Percentiles rank a stretch among this genome's conserved stretches.
phyloP scores from a whole-genome alignment of 75 land plant species.

The Sequoia sempervirens region DNA sequence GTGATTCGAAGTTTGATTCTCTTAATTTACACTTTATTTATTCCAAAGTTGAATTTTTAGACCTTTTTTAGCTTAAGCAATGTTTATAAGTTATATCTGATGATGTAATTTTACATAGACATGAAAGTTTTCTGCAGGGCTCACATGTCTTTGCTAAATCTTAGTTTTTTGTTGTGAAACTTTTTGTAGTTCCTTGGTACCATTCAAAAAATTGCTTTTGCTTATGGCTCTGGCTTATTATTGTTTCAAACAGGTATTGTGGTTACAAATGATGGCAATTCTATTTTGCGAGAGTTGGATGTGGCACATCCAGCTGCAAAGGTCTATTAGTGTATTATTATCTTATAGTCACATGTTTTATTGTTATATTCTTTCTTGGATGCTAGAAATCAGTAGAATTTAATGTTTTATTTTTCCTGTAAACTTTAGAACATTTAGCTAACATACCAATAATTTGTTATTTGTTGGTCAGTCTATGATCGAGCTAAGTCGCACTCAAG shows the following conservation, averaged over 20 bases:
- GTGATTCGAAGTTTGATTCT: not conserved
- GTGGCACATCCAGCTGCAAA: conserved; percentile 97
- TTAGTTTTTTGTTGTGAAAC: not conserved
- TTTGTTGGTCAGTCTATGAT: conserved; percentile 73
- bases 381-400: not conserved
- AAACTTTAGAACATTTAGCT: not conserved
- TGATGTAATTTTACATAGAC: not conserved
- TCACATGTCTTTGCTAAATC: not conserved
- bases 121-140: not conserved
- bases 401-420: not conserved
- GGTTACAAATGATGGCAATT: conserved; percentile 98
- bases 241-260: conserved; percentile 66
- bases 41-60: not conserved
- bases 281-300: conserved; percentile 92
- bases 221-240: not conserved
- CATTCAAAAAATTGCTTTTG: not conserved
- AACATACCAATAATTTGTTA: conserved; percentile 1
- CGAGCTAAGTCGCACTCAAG: conserved; percentile 96
- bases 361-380: not conserved
- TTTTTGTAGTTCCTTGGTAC: not conserved
- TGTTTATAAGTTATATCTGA: not conserved
- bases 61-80: too few relatives aligned
- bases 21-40: not conserved
- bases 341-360: not conserved
- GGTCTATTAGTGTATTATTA: conserved; percentile 23